These are phyloP conservation scores for Malus hybrid DNA, from an alignment of 331 rosid species.

Conservation along the genomic window DNA sequence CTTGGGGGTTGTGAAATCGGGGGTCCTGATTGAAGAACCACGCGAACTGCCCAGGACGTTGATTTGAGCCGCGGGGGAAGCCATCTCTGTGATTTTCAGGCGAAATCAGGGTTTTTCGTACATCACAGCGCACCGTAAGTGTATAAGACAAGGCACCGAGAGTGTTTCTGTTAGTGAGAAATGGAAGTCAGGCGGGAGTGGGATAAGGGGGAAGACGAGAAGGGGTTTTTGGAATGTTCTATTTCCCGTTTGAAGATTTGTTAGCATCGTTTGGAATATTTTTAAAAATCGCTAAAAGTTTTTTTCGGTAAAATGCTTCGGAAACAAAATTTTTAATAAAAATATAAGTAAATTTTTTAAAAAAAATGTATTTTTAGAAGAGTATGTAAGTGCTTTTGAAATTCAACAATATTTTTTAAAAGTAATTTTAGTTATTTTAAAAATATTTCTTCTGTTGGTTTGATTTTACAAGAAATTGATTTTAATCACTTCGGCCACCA, in stretches of 20 bases:
- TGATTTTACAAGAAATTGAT: too few species aligned
- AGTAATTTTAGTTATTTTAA: too few species aligned
- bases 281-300: too few species aligned
- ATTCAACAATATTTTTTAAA: too few species aligned
- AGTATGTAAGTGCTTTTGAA: too few species aligned
- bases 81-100: not conserved
- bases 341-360: too few species aligned
- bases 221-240: not conserved
- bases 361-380: too few species aligned
- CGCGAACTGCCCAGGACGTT: slow-evolving; percentile 12
- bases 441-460: rapidly evolving
- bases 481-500: too few species aligned
- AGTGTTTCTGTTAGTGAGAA: not conserved
- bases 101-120: not conserved
- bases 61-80: slow-evolving; percentile 19
- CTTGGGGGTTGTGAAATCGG: slow-evolving; percentile 4
- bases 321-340: too few species aligned
- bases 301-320: too few species aligned
- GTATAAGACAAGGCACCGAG: not conserved
- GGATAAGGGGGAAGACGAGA: not conserved
- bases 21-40: not conserved
- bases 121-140: not conserved
- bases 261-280: too few species aligned
- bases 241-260: not conserved
- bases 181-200: not conserved